Base-by-base conservation (phyloP, 768 basidiomycete species). In the Pleurotus tuber-regium region DNA sequence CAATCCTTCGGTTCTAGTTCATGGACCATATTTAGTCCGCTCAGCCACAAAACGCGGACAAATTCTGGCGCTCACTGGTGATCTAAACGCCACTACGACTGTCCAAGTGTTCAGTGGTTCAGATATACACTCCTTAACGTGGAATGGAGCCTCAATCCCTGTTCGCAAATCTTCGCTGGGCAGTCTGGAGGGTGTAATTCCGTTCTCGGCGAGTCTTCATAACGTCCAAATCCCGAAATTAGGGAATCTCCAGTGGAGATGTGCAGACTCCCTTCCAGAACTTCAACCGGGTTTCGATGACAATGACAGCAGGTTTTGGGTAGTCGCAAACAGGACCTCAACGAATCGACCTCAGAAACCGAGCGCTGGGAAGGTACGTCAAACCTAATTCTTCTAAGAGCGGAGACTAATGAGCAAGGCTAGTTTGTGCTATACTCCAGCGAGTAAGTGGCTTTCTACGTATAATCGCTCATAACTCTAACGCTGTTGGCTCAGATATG, bases 251-350 rank as follows among this genome's bases (percentile, higher is more conserved):
- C 61, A 69, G 14, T 88, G 87, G 87, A 77, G 66, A 50, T 86
- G 79, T 61, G 70, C 72, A 21, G 74, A 86, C 57, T 80, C 80
- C 52, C 62, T 88, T 30, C 87, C 87, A 0, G 87, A 88, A 67
- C 66, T 84, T 7, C 60, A 62, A 24, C 31, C 57, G 0, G 62
- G 54, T n/a, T 88, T 77, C 59, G 75, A 80, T 47, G 87, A 88
- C 60, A 67, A 71, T 4, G 59, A 61, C 11, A 25, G 24, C 12
- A 19, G 41, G 26, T 21, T 23, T 18, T 89, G 84, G 86, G 69
- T 73, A 6, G 51, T 69, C 29, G 86, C 83, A 7, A 75, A 84
- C 56, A 82, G 82, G 59, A 82, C 75, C 30, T 67, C 69, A 25
- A 86, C 86, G 30, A 77, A 76, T 33, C 70, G 82, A 43, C 79